Percentiles rank a stretch among this genome's conserved stretches.
Evolutionary conservation across 1,139 yeast genomes (phyloP).

Genomic region (Magnusiomyces suaveolens): DNA sequence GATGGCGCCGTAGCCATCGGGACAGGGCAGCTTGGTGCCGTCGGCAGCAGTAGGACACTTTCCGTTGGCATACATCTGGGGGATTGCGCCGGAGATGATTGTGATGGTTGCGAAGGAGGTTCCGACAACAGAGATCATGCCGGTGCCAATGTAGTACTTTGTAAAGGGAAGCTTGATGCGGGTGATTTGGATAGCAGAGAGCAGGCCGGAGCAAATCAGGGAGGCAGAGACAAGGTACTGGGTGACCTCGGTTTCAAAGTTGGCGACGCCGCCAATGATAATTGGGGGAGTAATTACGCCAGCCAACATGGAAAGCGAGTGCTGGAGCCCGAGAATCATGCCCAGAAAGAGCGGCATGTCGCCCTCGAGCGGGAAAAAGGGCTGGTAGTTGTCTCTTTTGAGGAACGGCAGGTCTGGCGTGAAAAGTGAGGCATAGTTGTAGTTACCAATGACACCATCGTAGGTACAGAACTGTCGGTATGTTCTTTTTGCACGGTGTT

Average conservation of each 20-base stretch:
- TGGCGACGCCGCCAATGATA: conserved; percentile 52
- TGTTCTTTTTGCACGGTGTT: conserved; percentile 7
- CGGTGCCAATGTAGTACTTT: conserved; percentile 73
- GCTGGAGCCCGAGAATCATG: conserved; percentile 72
- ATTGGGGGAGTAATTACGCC: conserved; percentile 85
- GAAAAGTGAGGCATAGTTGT: conserved; percentile 68
- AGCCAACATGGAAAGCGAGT: conserved; percentile 80
- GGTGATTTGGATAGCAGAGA: conserved; percentile 69
- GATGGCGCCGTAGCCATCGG: conserved; percentile 81
- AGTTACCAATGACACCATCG: conserved; percentile 74
- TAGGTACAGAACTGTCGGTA: conserved; percentile 37
- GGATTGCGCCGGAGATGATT: conserved; percentile 64
- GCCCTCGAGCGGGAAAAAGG: conserved; percentile 70
- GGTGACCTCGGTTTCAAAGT: conserved; percentile 41
- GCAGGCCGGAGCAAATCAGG: conserved; percentile 62
- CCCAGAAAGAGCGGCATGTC: conserved; percentile 75
- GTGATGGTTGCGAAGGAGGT: conserved; percentile 82
- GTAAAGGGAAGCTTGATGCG: conserved; percentile 67
- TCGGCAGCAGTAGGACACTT: conserved; percentile 56
- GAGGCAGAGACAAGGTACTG: conserved; percentile 74
- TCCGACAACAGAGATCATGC: conserved; percentile 79
- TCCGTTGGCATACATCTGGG: conserved; percentile 70
- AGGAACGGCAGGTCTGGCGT: conserved; percentile 67
- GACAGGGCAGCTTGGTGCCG: conserved; percentile 60
- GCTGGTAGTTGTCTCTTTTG: conserved; percentile 39